Base-by-base conservation (phyloP, 225 moss, liverwort and hornwort genomes). In the Anthoceros angustus region DNA sequence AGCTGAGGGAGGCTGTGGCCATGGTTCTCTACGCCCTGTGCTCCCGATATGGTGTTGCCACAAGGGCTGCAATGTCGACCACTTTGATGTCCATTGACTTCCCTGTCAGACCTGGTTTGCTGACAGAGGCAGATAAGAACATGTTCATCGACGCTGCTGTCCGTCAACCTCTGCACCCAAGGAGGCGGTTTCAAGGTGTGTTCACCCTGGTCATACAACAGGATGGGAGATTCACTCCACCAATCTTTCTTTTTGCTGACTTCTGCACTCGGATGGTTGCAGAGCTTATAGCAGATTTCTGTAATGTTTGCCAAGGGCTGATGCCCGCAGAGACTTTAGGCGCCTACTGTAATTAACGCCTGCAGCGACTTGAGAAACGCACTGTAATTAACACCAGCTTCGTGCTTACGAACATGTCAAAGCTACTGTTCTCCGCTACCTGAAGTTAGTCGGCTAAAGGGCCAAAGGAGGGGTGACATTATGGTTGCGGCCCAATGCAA, bases 21-120 rank as follows among this genome's bases (percentile, higher is more conserved):
- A 79, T 81, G 66, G 75, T 84, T 61, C 69, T 84, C 2, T 81
- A 84, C 64, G 81, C 81, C 40, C 79, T 84, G 25, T 77, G 79
- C 75, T 63, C 81, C 61, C 81, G 75, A 32, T 75, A 84, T 73
- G 65, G 73, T n/a, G 70, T 16, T 16, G 71, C 70, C 10, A 74
- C 77, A 42, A 64, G 61, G 62, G 75, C 66, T 24, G 68, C 77
- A 38, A 68, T 84, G 79, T 62, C 60, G 62, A 25, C 66, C 3
- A 65, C 75, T 25, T 24, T 84, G 32, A 74, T 62, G 32, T 23
- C 72, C 23, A 67, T 74, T 15, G 70, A 77, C 16, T 84, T 81
- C 64, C 79, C 81, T 69, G 77, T 70, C 25, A 76, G 79, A 55
- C 76, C 72, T 25, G 74, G 78, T 21, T 74, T 75, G 12, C 42